Evolutionary conservation across 1,139 yeast genomes (phyloP).

Genomic region (Debaryomyces fabryi): DNA sequence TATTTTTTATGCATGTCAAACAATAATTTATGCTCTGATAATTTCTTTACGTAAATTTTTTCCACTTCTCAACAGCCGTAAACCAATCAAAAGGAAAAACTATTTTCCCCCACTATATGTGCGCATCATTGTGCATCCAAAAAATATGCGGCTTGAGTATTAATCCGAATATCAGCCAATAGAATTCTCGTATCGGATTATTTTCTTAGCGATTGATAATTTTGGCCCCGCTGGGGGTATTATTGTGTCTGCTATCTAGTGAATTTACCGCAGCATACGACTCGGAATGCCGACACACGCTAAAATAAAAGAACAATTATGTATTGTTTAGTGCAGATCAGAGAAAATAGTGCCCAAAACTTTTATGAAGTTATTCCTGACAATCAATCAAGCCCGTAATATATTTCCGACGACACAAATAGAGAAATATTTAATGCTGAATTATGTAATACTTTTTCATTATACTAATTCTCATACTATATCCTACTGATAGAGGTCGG

Average conservation of each 20-base stretch:
- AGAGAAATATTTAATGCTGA: too few species aligned
- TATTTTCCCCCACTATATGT: not conserved
- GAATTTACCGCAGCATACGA: not conserved
- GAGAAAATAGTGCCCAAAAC: not conserved
- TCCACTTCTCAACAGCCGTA: not conserved
- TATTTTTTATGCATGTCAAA: not conserved
- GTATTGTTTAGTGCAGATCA: not conserved
- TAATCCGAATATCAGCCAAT: not conserved
- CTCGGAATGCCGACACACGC: not conserved
- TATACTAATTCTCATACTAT: not conserved
- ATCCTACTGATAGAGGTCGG: not conserved
- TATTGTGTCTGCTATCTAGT: not conserved
- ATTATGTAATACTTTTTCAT: not conserved
- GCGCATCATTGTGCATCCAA: not conserved
- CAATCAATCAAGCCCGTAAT: not conserved
- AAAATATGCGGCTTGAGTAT: not conserved
- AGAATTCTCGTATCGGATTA: not conserved
- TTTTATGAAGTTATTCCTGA: not conserved
- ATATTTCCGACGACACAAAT: too few species aligned
- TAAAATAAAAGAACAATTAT: too few species aligned
- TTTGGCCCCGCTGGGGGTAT: not conserved
- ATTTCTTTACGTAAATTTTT: not conserved
- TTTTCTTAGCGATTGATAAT: not conserved
- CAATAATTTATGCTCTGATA: not conserved
- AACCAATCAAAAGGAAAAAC: constrained; percentile 1